Evolutionary conservation across 805 yeast genomes (phyloP).

Genomic region (Metschnikowia lachancei): DNA sequence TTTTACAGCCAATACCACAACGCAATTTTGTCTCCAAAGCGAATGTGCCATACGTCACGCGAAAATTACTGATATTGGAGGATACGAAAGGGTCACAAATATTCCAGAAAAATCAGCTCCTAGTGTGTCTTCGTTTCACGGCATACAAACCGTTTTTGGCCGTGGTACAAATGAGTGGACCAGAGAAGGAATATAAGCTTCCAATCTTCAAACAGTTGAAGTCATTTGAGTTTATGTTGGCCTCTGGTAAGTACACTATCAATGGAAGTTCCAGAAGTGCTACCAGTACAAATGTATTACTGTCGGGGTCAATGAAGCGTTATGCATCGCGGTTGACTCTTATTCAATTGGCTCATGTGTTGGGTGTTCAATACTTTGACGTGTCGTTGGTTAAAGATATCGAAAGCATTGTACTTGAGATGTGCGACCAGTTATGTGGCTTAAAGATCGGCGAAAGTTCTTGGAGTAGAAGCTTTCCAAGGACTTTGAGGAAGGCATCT

Average conservation of each 20-base stretch:
- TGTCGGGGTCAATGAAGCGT: slow-evolving; percentile 2
- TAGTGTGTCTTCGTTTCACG: slow-evolving; percentile 9
- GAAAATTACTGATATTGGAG: too few species aligned
- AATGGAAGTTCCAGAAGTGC: background rate
- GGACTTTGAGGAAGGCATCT: slow-evolving; percentile 46
- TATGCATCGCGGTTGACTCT: slow-evolving; percentile 17
- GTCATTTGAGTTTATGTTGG: slow-evolving; percentile 7
- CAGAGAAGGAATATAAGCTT: slow-evolving; percentile 12
- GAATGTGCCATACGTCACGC: too few species aligned
- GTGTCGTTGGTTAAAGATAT: slow-evolving; percentile 54
- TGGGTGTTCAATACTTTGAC: slow-evolving; percentile 26
- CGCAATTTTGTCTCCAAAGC: background rate
- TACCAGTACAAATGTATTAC: background rate
- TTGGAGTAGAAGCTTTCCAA: slow-evolving; percentile 79
- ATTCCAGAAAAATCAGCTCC: background rate
- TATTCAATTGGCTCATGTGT: slow-evolving; percentile 12
- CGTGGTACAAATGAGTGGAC: slow-evolving; percentile 14
- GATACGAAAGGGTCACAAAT: background rate
- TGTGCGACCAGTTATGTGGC: slow-evolving; percentile 56
- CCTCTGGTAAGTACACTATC: slow-evolving; percentile 4
- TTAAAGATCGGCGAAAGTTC: slow-evolving; percentile 76
- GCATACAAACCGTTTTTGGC: slow-evolving; percentile 2
- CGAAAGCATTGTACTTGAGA: slow-evolving; percentile 51
- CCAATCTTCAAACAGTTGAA: slow-evolving; percentile 11
- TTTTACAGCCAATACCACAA: slow-evolving; percentile 2